These are phyloP conservation scores for Yamadazyma jaroonii DNA, from an alignment of 1,139 yeast species.

Conservation along the genomic window DNA sequence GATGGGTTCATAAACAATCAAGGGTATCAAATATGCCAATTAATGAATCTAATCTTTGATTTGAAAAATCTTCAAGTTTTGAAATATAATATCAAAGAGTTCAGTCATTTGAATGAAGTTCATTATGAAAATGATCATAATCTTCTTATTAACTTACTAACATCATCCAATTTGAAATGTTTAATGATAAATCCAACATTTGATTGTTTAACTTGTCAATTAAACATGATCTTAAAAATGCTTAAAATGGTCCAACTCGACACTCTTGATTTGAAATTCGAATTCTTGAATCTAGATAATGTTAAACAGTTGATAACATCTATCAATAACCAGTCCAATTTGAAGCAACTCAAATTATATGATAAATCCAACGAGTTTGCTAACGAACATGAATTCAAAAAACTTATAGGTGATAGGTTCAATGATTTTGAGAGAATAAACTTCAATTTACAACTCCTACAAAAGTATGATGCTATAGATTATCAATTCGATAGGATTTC, in stretches of 20 bases:
- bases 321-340: constrained; percentile 5
- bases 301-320: constrained; percentile 7
- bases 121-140: constrained; percentile 11
- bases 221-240: constrained; percentile 6
- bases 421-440: constrained; percentile 9
- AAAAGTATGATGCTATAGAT: constrained; percentile 4
- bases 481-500: background rate
- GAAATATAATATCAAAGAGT: constrained; percentile 10
- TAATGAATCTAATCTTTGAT: constrained; percentile 7
- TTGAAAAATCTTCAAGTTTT: constrained; percentile 4
- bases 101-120: constrained; percentile 12
- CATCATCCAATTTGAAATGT: constrained; percentile 4
- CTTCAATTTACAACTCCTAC: constrained; percentile 8
- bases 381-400: constrained; percentile 9
- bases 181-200: constrained; percentile 12
- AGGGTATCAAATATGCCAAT: constrained; percentile 2
- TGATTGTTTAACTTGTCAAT: constrained; percentile 15
- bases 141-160: constrained; percentile 6
- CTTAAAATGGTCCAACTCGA: constrained; percentile 5
- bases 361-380: constrained; percentile 14
- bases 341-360: constrained; percentile 9
- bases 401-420: constrained; percentile 4
- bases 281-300: constrained; percentile 9
- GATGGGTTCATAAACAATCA: constrained; percentile 13
- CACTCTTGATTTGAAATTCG: constrained; percentile 10